A percentile compares a stretch with the other conserved stretches of the same genome.
These are phyloP conservation scores for Picochlorum sp. DNA, from an alignment of 139 green algal species.

Conservation along the genomic window DNA sequence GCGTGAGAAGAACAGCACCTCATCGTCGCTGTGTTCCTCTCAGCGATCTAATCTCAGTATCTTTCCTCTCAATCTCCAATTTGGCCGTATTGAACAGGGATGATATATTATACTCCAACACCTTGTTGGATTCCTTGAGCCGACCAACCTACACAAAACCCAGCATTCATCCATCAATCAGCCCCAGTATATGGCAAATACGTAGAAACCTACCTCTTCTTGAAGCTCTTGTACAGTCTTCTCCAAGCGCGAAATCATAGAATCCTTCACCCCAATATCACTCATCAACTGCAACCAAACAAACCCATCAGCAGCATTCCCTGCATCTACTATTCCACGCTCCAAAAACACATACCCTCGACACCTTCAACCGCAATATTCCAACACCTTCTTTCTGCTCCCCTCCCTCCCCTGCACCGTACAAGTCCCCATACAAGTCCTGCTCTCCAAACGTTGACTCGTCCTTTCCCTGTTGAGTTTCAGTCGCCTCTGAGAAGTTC, in stretches of 20 bases:
- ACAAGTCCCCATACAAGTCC: slow-evolving; percentile 21
- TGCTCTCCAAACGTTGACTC: slow-evolving; percentile 5
- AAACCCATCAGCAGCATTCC: too few species aligned
- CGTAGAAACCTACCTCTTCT: too few species aligned
- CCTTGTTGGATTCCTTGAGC: slow-evolving; percentile 22
- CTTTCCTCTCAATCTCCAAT: slow-evolving; percentile 55
- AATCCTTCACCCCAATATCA: too few species aligned
- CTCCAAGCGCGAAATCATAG: too few species aligned
- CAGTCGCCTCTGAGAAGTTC: too few species aligned
- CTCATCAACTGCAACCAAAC: too few species aligned
- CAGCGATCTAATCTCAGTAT: slow-evolving; percentile 42
- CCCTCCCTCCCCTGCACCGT: background rate
- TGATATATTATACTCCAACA: slow-evolving; percentile 57
- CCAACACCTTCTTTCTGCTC: too few species aligned
- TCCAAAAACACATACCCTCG: too few species aligned
- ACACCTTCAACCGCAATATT: too few species aligned
- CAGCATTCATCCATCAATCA: background rate
- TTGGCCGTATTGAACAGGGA: slow-evolving; percentile 64
- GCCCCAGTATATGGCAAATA: background rate
- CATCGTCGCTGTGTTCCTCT: slow-evolving; percentile 6
- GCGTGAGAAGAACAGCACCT: too few species aligned
- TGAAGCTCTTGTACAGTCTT: too few species aligned
- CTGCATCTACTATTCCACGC: too few species aligned
- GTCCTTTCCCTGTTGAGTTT: background rate
- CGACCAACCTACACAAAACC: slow-evolving; percentile 26